phyloP scores from a whole-genome alignment of 345 rosid species.

The Excoecaria cochinchinensis region DNA sequence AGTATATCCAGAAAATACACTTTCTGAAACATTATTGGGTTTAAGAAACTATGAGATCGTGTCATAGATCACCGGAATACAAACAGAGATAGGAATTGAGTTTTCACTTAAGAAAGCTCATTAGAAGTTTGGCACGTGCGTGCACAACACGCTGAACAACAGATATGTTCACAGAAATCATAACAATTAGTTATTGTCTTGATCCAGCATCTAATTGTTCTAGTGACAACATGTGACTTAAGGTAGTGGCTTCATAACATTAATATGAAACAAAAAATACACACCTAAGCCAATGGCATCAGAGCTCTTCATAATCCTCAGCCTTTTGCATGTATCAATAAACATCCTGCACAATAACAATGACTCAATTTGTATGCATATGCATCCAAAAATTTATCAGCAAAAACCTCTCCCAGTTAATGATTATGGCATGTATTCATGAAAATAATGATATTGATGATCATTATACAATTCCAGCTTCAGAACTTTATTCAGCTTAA shows the following conservation, averaged over 20 bases:
- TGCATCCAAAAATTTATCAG: neutral
- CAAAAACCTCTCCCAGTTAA: neutral
- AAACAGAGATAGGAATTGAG: neutral
- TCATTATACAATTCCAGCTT: neutral
- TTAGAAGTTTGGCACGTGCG: too few relatives aligned
- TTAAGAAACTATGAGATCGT: neutral
- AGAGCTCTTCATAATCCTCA: constrained; percentile 38
- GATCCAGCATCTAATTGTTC: neutral
- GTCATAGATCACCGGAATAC: neutral
- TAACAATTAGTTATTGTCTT: neutral
- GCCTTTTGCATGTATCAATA: constrained; percentile 33
- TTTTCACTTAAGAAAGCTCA: too few relatives aligned
- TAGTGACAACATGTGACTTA: neutral
- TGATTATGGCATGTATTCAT: neutral
- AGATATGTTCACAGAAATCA: neutral
- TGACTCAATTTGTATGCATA: neutral
- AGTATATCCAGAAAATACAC: too few relatives aligned
- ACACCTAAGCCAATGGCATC: constrained; percentile 38
- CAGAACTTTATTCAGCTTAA: neutral
- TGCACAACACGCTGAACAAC: neutral
- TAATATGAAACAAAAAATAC: constrained; percentile 1
- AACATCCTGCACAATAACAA: constrained; percentile 29
- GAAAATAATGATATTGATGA: neutral
- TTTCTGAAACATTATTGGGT: neutral
- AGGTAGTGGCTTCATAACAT: neutral